These are phyloP conservation scores for Cryptococcus sp. DNA, from an alignment of 1,284 basidiomycete species.

Conservation along the genomic window DNA sequence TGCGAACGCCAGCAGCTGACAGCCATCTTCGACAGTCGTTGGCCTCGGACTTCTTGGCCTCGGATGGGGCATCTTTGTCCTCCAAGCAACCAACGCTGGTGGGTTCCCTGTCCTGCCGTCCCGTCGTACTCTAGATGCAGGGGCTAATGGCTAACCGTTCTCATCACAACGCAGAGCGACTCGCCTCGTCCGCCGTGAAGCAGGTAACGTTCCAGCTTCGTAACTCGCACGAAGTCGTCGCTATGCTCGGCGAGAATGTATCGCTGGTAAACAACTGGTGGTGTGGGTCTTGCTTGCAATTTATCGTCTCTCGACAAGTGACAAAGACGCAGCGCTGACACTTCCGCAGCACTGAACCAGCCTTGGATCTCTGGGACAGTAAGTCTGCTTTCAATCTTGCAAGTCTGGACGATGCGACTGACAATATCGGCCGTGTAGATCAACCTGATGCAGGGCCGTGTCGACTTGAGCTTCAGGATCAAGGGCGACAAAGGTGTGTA, in stretches of 20 bases:
- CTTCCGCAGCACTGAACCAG: conserved; percentile 40
- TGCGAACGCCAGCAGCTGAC: not conserved
- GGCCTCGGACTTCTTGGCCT: conserved; percentile 36
- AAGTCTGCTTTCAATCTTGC: conserved; percentile 8
- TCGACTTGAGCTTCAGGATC: conserved; percentile 49
- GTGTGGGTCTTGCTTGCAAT: conserved; percentile 32
- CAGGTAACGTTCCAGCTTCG: conserved; percentile 47
- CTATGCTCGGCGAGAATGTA: conserved; percentile 40
- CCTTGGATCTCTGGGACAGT: conserved; percentile 50
- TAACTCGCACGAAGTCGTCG: conserved; percentile 41
- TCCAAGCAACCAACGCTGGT: conserved; percentile 50
- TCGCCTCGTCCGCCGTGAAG: conserved; percentile 45
- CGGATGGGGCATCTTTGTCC: conserved; percentile 45
- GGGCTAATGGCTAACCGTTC: not conserved
- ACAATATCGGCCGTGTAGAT: conserved; percentile 27
- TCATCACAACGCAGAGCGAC: conserved; percentile 34
- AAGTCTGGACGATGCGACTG: not conserved
- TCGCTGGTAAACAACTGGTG: conserved; percentile 43
- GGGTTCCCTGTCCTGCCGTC: conserved; percentile 5
- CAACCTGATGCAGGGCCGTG: conserved; percentile 50
- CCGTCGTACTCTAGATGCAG: not conserved
- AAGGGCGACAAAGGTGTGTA: conserved; percentile 34
- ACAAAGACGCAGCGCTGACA: no score
- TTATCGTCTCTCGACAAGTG: not conserved
- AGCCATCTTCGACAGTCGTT: conserved; percentile 26